Evolutionary conservation across 768 basidiomycete species (phyloP), one percentile per base, ranked within the genome.

Genomic region (Mycena haematopus): DNA sequence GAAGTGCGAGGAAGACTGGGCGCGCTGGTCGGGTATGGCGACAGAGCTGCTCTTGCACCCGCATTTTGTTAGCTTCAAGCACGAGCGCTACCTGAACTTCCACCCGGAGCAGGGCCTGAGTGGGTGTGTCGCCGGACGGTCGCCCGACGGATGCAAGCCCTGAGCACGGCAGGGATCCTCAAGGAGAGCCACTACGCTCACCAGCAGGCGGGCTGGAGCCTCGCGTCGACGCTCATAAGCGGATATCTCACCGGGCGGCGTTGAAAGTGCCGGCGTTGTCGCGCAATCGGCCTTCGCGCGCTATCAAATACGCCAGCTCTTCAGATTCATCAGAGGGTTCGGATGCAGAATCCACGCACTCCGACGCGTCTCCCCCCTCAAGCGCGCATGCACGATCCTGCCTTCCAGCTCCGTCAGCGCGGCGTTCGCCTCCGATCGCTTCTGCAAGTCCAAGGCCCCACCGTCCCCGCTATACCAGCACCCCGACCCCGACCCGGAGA

Each of bases 1-100:
- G 36, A 52, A 33, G 24, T 22, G 52, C 35, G 56, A 63, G 25
- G 56, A 46, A 35, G 35, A 52, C 31, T 63, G 62, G 62, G 6
- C 19, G 14, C 9, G 14, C 11, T 63, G 62, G 62, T 17, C 51
- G 15, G 44, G 47, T 5, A 7, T 7, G 11, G 19, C 60, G 21
- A 10, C 25, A 24, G 22, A 33, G 27, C 15, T 8, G 9, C 53
- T 38, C 49, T n/a, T 21, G 15, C 24, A 27, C 42, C 35, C 54
- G 29, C 53, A 52, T 31, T 46, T 60, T 19, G 21, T 52, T 29
- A 51, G 52, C 21, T 0, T 14, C 6, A 31, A 15, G 8, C 19
- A 9, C 9, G 27, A 29, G 36, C 58, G 60, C 22, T 56, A 29
- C 38, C 1, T 56, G 17, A 44, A 47, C 21, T 25, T 50, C 49